Percentiles rank a stretch among this genome's conserved stretches.
Evolutionary conservation across 345 rosid species (phyloP).

Genomic region (Dimocarpus longan): DNA sequence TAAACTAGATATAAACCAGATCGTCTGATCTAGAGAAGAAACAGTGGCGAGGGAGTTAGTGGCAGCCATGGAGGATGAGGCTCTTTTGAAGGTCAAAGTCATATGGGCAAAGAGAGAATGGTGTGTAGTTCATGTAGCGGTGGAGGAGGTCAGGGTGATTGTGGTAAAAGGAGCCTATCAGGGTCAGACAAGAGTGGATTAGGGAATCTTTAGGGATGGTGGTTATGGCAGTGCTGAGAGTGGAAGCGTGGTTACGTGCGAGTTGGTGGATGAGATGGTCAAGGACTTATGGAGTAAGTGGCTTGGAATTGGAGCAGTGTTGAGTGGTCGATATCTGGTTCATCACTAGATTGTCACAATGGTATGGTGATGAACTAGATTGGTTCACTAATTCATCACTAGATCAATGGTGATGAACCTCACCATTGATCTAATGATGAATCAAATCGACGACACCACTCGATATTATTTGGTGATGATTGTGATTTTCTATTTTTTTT

Average conservation of each 20-base stretch:
- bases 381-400: too few relatives aligned
- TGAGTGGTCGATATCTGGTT: conserved; percentile 33
- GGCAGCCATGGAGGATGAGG: conserved; percentile 90
- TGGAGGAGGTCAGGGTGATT: conserved; percentile 86
- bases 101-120: conserved; percentile 76
- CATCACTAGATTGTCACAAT: too few relatives aligned
- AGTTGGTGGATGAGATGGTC: conserved; percentile 87
- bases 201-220: conserved; percentile 73
- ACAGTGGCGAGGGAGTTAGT: conserved; percentile 96
- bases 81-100: conserved; percentile 75
- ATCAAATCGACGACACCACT: too few relatives aligned
- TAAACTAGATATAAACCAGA: too few relatives aligned
- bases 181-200: conserved; percentile 70
- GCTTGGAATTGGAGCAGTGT: conserved; percentile 13
- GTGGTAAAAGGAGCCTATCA: conserved; percentile 88
- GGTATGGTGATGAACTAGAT: too few relatives aligned
- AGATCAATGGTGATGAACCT: too few relatives aligned
- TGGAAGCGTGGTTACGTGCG: conserved; percentile 63
- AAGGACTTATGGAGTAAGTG: conserved; percentile 56
- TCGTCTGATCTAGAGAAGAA: conserved; percentile 58
- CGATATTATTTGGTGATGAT: too few relatives aligned
- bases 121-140: conserved; percentile 78
- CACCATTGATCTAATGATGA: too few relatives aligned
- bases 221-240: conserved; percentile 29
- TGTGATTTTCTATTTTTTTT: too few relatives aligned